Evolutionary conservation across 768 basidiomycete genomes (phyloP).

Genomic region (Artomyces pyxidatus): DNA sequence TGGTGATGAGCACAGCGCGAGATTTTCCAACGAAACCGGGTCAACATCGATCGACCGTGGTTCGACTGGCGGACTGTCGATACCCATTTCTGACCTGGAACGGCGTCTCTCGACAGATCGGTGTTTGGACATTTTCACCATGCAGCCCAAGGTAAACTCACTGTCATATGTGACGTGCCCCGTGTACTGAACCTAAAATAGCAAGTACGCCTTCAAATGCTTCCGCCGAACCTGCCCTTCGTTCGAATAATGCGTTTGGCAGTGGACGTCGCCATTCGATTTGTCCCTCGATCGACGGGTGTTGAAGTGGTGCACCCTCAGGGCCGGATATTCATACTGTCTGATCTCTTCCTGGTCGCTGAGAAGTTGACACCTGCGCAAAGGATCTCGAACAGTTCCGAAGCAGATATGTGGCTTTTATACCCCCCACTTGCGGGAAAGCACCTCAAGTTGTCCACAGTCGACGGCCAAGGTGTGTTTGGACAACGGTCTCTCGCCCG

Average conservation of each 20-base stretch:
- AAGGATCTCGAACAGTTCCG: constrained; percentile 48
- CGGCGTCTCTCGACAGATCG: constrained; percentile 64
- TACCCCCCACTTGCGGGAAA: constrained; percentile 96
- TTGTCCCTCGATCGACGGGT: constrained; percentile 70
- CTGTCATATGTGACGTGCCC: constrained; percentile 7
- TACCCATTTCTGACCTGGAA: constrained; percentile 74
- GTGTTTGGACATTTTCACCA: constrained; percentile 91
- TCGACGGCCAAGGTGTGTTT: constrained; percentile 49
- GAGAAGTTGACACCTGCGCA: constrained; percentile 59
- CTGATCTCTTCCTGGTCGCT: constrained; percentile 87
- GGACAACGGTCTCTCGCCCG: background rate
- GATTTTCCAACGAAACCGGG: constrained; percentile 52
- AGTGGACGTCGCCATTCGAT: constrained; percentile 61
- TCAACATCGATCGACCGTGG: constrained; percentile 44
- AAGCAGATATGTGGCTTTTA: constrained; percentile 82
- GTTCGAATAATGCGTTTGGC: constrained; percentile 70
- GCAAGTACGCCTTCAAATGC: constrained; percentile 89
- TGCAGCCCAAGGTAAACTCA: constrained; percentile 72
- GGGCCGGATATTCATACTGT: constrained; percentile 85
- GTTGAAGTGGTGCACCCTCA: constrained; percentile 63
- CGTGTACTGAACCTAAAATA: constrained; percentile 24
- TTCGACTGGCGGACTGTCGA: constrained; percentile 43
- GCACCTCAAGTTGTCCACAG: constrained; percentile 67
- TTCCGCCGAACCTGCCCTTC: constrained; percentile 70
- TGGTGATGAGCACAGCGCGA: constrained; percentile 43